Evolutionary conservation across 2,329 filamentous ascomycete species (phyloP), one percentile per base, ranked within the genome.

Genomic region (Aureobasidium sp.): DNA sequence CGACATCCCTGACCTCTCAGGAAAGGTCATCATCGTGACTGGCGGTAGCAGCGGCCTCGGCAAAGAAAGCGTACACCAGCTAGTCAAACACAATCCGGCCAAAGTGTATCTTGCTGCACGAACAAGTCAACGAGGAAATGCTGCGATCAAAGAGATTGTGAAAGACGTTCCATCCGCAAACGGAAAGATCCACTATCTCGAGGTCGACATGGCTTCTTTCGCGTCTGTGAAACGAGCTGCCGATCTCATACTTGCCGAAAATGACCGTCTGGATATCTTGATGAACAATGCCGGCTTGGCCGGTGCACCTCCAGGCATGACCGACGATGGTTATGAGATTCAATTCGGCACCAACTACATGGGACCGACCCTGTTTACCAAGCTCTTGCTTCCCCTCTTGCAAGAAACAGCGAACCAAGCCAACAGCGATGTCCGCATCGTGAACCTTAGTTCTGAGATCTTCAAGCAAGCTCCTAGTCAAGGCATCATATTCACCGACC

Each of bases 71-170:
- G 70, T 82, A 47, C 67, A 76, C 39, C 75, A 79, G 59, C 74
- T 83, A 47, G 78, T 78, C n/a, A 74, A 73, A 62, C 82, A 84
- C 68, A 69, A 74, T 8, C 81, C 83, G 1, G 72, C 73, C 0
- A 78, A 82, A 62, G 80, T 85, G 64, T 84, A 81, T 72, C 77
- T 86, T 63, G 81, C 77, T 15, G 81, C 67, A 1, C 64, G 71
- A 44, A 68, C 81, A 2, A 79, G 82, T 50, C 73, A 77, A 50
- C 77, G 77, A 12, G 77, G 74, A 24, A 73, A 76, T 8, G 74
- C 77, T 9, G 78, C 83, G 46, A 70, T 78, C 17, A 71, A 74
- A 2, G 74, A 78, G 63, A 68, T 77, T 64, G 59, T 70, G 1
- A 66, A 69, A 26, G 67, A 73, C 29, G 63, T 69, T 55, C 71